These are phyloP conservation scores for Emmonsiellopsis sp. DNA, from an alignment of 2,329 filamentous ascomycete genomes.

Conservation along the genomic window DNA sequence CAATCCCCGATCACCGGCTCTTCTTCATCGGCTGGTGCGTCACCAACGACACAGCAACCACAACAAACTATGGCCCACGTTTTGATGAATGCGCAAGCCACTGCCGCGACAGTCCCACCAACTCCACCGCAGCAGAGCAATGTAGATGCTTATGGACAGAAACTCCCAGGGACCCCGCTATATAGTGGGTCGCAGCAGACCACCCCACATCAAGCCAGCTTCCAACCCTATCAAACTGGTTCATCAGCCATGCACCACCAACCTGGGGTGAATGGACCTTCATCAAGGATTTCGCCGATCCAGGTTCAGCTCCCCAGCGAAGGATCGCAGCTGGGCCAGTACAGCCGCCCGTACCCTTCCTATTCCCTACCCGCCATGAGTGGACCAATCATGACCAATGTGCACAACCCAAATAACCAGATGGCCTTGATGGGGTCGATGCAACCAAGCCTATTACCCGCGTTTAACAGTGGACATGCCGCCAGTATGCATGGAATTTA, in stretches of 20 bases:
- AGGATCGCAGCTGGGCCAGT: conserved; percentile 24
- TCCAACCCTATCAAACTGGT: conserved; percentile 22
- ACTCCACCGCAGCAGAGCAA: conserved; percentile 44
- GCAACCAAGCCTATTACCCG: conserved; percentile 46
- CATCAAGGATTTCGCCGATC: conserved; percentile 47
- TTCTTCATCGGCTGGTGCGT: conserved; percentile 32
- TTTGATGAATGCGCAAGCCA: conserved; percentile 42
- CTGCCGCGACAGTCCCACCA: conserved; percentile 12
- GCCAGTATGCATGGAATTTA: conserved; percentile 55
- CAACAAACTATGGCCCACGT: conserved; percentile 30
- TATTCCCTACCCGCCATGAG: conserved; percentile 54
- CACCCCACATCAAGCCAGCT: conserved; percentile 41
- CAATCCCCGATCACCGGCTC: conserved; percentile 49
- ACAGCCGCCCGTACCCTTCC: conserved; percentile 36
- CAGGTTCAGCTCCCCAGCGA: conserved; percentile 34
- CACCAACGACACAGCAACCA: conserved; percentile 15
- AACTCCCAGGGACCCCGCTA: conserved; percentile 42
- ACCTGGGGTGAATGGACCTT: conserved; percentile 32
- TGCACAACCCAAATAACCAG: conserved; percentile 62
- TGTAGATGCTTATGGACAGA: conserved; percentile 51
- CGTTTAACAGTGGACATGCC: conserved; percentile 52
- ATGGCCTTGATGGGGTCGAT: conserved; percentile 60
- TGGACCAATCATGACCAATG: conserved; percentile 66
- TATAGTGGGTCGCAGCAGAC: conserved; percentile 32
- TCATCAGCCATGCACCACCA: conserved; percentile 25